These are phyloP conservation scores for Wallemia mellicola DNA, from an alignment of 1,284 basidiomycete genomes.

Conservation along the genomic window DNA sequence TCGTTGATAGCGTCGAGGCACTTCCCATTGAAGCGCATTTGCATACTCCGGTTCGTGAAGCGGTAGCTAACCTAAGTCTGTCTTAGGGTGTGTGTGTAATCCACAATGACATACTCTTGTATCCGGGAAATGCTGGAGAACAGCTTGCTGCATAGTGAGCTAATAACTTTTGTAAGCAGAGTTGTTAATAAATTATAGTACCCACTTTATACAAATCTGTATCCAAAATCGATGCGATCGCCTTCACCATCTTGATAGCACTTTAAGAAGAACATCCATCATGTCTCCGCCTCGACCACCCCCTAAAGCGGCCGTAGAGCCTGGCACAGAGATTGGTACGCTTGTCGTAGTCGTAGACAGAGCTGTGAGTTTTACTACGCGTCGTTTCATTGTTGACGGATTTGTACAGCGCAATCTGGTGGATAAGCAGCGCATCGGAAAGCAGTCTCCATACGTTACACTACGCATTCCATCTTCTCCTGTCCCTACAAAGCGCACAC, in stretches of 20 bases:
- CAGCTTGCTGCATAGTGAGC: conserved; percentile 93
- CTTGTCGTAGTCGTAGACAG: conserved; percentile 81
- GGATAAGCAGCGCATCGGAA: conserved; percentile 79
- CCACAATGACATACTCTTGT: conserved; percentile 18
- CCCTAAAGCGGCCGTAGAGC: neutral
- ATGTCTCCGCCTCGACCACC: neutral
- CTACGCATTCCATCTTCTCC: conserved; percentile 39
- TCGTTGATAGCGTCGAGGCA: conserved; percentile 35
- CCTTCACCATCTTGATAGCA: neutral
- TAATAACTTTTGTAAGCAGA: conserved; percentile 13
- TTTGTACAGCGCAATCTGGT: conserved; percentile 44
- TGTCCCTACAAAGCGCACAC: conserved; percentile 36
- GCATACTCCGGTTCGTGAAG: conserved; percentile 56
- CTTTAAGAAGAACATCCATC: neutral
- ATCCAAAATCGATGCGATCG: conserved; percentile 39
- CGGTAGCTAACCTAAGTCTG: conserved; percentile 25
- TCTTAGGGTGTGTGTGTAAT: neutral
- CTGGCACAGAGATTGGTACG: conserved; percentile 40
- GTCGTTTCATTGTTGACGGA: conserved; percentile 1
- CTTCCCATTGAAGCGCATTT: conserved; percentile 36
- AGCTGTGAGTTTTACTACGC: conserved; percentile 33
- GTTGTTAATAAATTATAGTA: neutral
- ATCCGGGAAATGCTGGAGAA: conserved; percentile 46
- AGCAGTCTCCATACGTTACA: conserved; percentile 86
- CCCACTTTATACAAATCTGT: conserved; percentile 81